These are phyloP conservation scores for Myotisia sp. DNA, from an alignment of 2,329 filamentous ascomycete genomes.

Conservation along the genomic window DNA sequence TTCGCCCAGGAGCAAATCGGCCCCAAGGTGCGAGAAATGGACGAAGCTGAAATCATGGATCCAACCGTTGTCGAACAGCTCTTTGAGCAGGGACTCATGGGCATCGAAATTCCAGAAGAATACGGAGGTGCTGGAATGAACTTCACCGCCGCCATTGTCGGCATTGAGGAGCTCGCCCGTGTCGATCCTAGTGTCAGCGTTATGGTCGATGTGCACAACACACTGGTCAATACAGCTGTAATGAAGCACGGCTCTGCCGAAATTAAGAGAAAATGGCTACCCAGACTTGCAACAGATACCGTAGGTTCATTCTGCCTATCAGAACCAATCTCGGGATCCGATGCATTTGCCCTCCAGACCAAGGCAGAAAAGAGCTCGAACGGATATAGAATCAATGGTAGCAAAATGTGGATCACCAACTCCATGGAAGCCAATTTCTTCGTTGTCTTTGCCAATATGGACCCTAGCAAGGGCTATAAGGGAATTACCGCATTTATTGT, in stretches of 20 bases:
- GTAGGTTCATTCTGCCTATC: constrained; percentile 86
- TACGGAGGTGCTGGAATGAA: constrained; percentile 97
- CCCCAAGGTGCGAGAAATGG: constrained; percentile 91
- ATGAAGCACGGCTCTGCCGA: constrained; percentile 67
- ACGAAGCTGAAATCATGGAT: constrained; percentile 92
- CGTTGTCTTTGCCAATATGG: constrained; percentile 93
- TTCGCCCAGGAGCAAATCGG: constrained; percentile 81
- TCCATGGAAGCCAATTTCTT: constrained; percentile 86
- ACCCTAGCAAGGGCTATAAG: constrained; percentile 85
- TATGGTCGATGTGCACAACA: constrained; percentile 95
- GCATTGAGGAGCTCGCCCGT: constrained; percentile 88
- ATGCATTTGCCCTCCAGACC: constrained; percentile 89
- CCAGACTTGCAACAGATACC: constrained; percentile 76
- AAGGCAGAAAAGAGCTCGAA: constrained; percentile 70
- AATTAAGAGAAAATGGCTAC: constrained; percentile 73
- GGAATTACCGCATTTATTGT: constrained; percentile 94
- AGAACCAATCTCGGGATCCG: constrained; percentile 82
- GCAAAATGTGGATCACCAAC: constrained; percentile 99
- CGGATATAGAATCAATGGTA: constrained; percentile 76
- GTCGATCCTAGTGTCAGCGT: constrained; percentile 93
- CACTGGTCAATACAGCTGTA: constrained; percentile 85
- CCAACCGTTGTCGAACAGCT: constrained; percentile 73
- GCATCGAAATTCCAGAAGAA: constrained; percentile 92
- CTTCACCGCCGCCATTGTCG: constrained; percentile 90
- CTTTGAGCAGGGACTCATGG: constrained; percentile 96